These are phyloP conservation scores for Saccharomycopsis selenospora DNA, from an alignment of 805 yeast genomes.

Conservation along the genomic window DNA sequence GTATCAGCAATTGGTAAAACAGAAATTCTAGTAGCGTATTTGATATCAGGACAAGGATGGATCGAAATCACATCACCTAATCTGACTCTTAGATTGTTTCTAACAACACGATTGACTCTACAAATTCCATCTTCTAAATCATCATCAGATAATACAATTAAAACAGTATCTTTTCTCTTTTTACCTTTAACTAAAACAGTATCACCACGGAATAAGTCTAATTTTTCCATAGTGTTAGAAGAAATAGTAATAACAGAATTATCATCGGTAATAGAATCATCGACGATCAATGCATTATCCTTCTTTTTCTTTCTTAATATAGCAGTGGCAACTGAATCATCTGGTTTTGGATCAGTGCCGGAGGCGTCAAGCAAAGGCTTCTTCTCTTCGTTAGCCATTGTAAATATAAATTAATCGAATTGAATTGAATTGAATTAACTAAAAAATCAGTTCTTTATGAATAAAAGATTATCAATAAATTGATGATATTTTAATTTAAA, in stretches of 20 bases:
- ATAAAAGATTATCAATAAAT: too few relatives aligned
- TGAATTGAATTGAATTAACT: too few relatives aligned
- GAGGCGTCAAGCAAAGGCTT: constrained; percentile 54
- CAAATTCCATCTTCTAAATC: constrained; percentile 95
- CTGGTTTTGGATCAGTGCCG: constrained; percentile 51
- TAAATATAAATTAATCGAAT: too few relatives aligned
- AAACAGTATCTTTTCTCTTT: constrained; percentile 94
- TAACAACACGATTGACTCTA: constrained; percentile 88
- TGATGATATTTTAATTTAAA: too few relatives aligned
- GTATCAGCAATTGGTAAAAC: constrained; percentile 97
- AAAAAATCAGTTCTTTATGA: too few relatives aligned
- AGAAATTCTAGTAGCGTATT: constrained; percentile 90
- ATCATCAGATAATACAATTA: constrained; percentile 92
- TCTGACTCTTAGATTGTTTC: constrained; percentile 90
- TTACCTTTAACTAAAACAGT: constrained; percentile 96
- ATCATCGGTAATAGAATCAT: constrained; percentile 95
- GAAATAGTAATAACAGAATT: constrained; percentile 95
- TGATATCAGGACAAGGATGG: constrained; percentile 96
- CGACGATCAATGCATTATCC: constrained; percentile 90
- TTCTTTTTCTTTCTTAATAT: constrained; percentile 96
- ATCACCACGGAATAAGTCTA: constrained; percentile 95
- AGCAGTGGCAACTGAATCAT: constrained; percentile 85
- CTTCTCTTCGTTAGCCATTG: constrained; percentile 29
- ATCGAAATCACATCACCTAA: constrained; percentile 87
- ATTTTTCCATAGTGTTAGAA: constrained; percentile 87